Percentiles rank a stretch among this genome's conserved stretches.
Evolutionary conservation across 176 grass and related monocot genomes (phyloP).

Genomic region (Zea mays): DNA sequence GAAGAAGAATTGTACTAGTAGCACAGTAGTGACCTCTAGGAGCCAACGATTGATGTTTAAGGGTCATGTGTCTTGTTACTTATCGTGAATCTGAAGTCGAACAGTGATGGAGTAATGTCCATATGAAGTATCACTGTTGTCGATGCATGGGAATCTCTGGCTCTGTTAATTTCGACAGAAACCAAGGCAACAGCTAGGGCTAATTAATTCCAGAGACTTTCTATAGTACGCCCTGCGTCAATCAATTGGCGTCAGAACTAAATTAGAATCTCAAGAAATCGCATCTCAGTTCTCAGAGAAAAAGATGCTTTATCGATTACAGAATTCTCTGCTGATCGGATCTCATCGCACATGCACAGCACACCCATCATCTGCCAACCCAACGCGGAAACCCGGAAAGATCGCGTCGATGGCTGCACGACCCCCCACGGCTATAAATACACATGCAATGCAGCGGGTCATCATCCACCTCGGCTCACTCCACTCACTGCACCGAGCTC

Average conservation of each 20-base stretch:
- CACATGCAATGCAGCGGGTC: neutral
- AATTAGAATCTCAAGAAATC: neutral
- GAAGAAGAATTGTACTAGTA: neutral
- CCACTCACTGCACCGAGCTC: conserved; percentile 28
- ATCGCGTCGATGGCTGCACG: conserved; percentile 6
- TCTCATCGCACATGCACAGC: conserved; percentile 15
- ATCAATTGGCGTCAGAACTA: neutral
- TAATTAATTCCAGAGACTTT: conserved; percentile 9
- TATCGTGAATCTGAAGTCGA: neutral
- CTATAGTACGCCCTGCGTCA: neutral
- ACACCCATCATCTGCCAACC: neutral
- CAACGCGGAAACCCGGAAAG: neutral
- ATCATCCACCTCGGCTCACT: conserved; percentile 26
- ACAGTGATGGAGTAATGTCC: neutral
- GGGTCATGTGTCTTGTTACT: neutral
- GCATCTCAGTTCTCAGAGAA: neutral
- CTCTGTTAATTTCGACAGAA: neutral
- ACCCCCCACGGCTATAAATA: conserved; percentile 45
- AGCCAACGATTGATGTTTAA: neutral
- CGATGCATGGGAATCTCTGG: conserved; percentile 5
- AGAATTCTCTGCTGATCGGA: conserved; percentile 11
- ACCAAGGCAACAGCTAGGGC: conserved; percentile 17
- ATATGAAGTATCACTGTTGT: neutral
- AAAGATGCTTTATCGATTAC: conserved; percentile 14
- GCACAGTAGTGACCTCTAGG: neutral